Conservation (phyloP, 306 rosid genomes). For the Quercus gilva region DNA sequence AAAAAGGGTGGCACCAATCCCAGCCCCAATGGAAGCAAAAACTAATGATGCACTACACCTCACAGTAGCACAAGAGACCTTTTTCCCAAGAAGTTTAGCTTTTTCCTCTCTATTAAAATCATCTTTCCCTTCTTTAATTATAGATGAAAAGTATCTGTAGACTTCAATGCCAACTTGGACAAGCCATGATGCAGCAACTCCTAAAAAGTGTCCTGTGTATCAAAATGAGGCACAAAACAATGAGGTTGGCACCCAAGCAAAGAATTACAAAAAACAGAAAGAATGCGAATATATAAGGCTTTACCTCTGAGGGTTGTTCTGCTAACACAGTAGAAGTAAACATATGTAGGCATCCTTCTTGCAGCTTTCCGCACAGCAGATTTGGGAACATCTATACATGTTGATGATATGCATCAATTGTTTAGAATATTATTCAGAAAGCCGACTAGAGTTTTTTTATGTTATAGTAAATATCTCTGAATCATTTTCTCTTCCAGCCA, state of each 20-base stretch:
- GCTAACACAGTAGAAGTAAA: constrained; percentile 59
- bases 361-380: constrained; percentile 77
- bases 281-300: background rate
- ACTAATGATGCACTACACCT: constrained; percentile 64
- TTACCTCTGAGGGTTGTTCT: constrained; percentile 78
- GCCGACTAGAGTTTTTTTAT: background rate
- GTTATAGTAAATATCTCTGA: background rate
- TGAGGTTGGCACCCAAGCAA: constrained; percentile 19
- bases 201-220: constrained; percentile 60
- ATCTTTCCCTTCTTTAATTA: constrained; percentile 32
- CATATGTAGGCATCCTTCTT: constrained; percentile 52
- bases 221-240: constrained; percentile 14
- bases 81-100: constrained; percentile 37
- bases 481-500: background rate
- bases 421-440: background rate
- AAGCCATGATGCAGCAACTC: constrained; percentile 79
- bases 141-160: constrained; percentile 32
- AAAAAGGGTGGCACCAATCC: constrained; percentile 63
- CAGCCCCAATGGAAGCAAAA: constrained; percentile 83
- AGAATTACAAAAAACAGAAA: background rate
- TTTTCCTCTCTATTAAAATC: constrained; percentile 30
- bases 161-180: constrained; percentile 71
- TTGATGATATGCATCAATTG: constrained; percentile 4
- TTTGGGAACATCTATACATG: constrained; percentile 56
- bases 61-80: constrained; percentile 46